phyloP scores from a whole-genome alignment of 495 filamentous ascomycete species.

The Lichenothelia convexa region DNA sequence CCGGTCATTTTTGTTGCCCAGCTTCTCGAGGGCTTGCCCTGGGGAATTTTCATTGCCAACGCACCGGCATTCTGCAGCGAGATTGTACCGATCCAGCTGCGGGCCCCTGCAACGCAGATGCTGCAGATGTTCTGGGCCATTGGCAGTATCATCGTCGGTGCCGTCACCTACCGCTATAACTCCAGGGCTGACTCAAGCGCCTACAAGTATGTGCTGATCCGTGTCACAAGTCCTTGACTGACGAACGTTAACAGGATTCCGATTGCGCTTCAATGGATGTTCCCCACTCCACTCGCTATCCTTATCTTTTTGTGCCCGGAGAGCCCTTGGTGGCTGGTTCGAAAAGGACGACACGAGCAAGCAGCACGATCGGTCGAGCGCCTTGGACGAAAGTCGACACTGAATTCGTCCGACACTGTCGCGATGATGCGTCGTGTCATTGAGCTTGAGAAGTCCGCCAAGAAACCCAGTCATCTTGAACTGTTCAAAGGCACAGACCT shows the following conservation, averaged over 20 bases:
- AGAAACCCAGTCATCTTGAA: slow-evolving; percentile 50
- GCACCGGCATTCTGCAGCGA: slow-evolving; percentile 14
- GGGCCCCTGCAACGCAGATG: slow-evolving; percentile 12
- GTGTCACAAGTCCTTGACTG: background rate
- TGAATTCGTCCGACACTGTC: slow-evolving; percentile 58
- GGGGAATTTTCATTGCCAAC: slow-evolving; percentile 17
- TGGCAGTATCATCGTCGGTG: slow-evolving; percentile 14
- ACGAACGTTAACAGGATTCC: background rate
- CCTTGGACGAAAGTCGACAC: slow-evolving; percentile 41
- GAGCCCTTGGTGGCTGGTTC: slow-evolving; percentile 68
- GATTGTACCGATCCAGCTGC: slow-evolving; percentile 14
- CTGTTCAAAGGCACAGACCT: slow-evolving; percentile 60
- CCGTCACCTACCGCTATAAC: too few species aligned
- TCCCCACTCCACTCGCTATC: slow-evolving; percentile 56
- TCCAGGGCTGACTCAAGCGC: slow-evolving; percentile 10
- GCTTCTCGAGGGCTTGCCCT: slow-evolving; percentile 14
- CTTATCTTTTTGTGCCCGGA: slow-evolving; percentile 58
- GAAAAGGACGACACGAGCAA: slow-evolving; percentile 45
- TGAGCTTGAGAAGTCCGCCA: slow-evolving; percentile 52
- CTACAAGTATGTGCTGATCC: slow-evolving; percentile 43
- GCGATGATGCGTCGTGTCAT: slow-evolving; percentile 76
- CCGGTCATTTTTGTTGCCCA: slow-evolving; percentile 12
- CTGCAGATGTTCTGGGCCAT: slow-evolving; percentile 17
- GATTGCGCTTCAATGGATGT: slow-evolving; percentile 50
- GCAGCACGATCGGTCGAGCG: slow-evolving; percentile 51